Base-by-base conservation (phyloP, 2,329 filamentous ascomycete genomes). In the Parastagonospora nodorum region DNA sequence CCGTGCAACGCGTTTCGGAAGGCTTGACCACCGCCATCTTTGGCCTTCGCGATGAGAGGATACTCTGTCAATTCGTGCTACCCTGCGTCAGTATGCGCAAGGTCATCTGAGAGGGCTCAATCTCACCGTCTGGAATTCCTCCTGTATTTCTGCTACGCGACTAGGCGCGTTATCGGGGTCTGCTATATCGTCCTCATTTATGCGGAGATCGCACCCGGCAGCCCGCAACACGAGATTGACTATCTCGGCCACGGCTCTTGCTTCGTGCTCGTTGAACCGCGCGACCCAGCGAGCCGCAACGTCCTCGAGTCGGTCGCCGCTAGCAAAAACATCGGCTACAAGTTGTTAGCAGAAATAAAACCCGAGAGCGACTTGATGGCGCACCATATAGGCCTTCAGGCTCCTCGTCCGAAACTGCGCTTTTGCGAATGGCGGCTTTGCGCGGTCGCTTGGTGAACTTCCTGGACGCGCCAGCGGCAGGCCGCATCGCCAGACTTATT, bases 161-260 rank as follows among this genome's bases (percentile, higher is more conserved):
- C 86, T 87, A 14, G 89, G 85, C 41, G 88, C 90, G 67, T 94
- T 92, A 70, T 99, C 94, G 7, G 91, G 86, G 69, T 99, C 93
- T 59, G 88, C 86, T 57, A 97, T 90, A 70, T 97, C 92, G 68
- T 94, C 87, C 33, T 84, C 83, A 8, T 87, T 88, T 47, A 99
- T 84, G 60, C 88, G 83, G 46, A 90, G 80, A 47, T 90, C 85
- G 71, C 92, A 96, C 28, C 94, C 94, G 14, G 92, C 86, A 55
- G 89, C 83, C 60, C 80, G 80, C 14, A 88, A 73, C 16, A 86
- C 78, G 47, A 87, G 82, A 64, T 86, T 87, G 67, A 87, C 75
- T 45, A 88, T 67, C 50, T 86, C 82, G 40, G 80, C 77, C 61
- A 87, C 67, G 5, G 82, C 83, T 32, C 72, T 70, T 16, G 80